Percentiles rank a stretch among this genome's conserved stretches.
Evolutionary conservation across 2,329 filamentous ascomycete genomes (phyloP).

Genomic region (Alternaria viburni): DNA sequence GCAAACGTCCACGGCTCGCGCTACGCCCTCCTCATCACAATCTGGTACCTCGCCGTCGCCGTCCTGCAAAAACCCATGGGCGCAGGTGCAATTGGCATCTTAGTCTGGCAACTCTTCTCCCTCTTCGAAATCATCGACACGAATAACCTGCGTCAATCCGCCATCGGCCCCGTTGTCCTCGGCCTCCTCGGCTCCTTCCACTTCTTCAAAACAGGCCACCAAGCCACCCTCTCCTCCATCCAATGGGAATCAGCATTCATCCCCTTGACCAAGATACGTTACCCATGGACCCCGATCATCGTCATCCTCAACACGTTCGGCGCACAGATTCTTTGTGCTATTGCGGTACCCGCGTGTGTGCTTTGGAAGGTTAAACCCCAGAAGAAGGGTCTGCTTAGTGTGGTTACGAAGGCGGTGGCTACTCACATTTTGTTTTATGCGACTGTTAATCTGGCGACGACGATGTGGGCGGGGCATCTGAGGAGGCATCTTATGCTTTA

Average conservation of each 20-base stretch:
- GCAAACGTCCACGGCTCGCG: constrained; percentile 91
- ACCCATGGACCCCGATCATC: constrained; percentile 87
- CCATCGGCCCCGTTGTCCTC: constrained; percentile 83
- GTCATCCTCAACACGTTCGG: constrained; percentile 87
- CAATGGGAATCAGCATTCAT: constrained; percentile 98
- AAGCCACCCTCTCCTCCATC: constrained; percentile 83
- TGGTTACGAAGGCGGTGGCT: constrained; percentile 72
- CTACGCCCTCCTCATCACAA: constrained; percentile 82
- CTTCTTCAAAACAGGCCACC: constrained; percentile 98
- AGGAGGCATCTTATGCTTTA: constrained; percentile 95
- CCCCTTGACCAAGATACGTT: constrained; percentile 78
- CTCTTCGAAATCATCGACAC: constrained; percentile 69
- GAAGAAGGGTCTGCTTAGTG: constrained; percentile 67
- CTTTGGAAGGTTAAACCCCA: constrained; percentile 90
- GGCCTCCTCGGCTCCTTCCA: constrained; percentile 91
- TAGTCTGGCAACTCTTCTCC: constrained; percentile 88
- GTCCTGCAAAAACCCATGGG: constrained; percentile 96
- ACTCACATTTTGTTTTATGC: constrained; percentile 84
- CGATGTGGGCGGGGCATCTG: constrained; percentile 87
- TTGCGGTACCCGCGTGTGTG: constrained; percentile 79
- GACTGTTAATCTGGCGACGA: constrained; percentile 82
- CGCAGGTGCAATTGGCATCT: constrained; percentile 78
- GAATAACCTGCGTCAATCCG: constrained; percentile 66
- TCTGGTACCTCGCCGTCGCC: constrained; percentile 76
- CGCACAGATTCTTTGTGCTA: constrained; percentile 81